Base-by-base conservation (phyloP, 176 grass and related monocot genomes). In the Oryza nivara region DNA sequence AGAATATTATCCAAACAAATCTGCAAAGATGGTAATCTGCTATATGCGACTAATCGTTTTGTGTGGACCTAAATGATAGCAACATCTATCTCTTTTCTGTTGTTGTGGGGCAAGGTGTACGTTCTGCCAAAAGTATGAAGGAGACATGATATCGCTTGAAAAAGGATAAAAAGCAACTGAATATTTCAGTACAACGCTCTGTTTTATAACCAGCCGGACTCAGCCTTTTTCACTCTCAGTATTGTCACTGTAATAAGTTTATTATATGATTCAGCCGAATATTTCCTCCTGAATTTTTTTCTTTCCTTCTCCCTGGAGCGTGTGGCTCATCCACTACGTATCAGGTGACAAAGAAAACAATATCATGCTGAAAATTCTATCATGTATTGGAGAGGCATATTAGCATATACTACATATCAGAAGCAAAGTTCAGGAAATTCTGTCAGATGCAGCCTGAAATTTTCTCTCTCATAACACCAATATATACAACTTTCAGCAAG, bases 401-500 rank as follows among this genome's bases (percentile, higher is more conserved):
- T 28, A 28, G 28, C 28, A 28, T 28, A 28, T 28, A 28, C 28
- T 49, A 74, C 41, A 30, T 20, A 52, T 56, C 11, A 52, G 2
- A 46, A 65, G 17, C 70, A 83, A 65, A 25, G 6, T 34, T 19
- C 23, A 83, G 40, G 41, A 74, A 48, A 15, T 9, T 65, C 25
- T 17, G 19, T 65, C 75, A 79, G 41, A 63, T 64, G 26, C 17
- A 4, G 7, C 26, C 26, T 80, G 63, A 58, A 76, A 19, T 35
- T 67, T 74, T 65, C 79, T 15, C 79, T 15, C 70, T 47, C 54
- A n/a, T 47, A 35, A 7, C 23, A 83, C 9, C 58, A 40, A 63
- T 75, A 80, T 82, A 43, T 76, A 65, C 70, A 64, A 74, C 15
- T 58, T 10, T 10, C 48, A 68, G 11, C 49, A 47, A 80, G 54